Evolutionary conservation across 1,139 yeast genomes (phyloP), one percentile per base, ranked within the genome.

Genomic region (Pichia sp.): DNA sequence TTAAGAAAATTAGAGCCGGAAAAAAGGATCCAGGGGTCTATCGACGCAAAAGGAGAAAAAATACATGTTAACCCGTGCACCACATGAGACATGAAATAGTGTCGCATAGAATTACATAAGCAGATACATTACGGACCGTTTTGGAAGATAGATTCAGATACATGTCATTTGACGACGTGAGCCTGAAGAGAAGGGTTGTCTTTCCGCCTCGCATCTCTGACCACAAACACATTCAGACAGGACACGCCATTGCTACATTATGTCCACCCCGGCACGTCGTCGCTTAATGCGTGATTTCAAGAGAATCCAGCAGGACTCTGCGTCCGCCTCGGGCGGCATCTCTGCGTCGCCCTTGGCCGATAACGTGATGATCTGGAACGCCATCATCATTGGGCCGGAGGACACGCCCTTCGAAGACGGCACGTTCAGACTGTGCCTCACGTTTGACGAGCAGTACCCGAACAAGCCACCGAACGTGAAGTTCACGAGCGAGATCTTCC

Each of bases 361-460:
- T 68, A 93, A 93, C 66, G 98, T 93, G 55, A 91, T 93, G 97
- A 81, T 88, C 51, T 93, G 99, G 95, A 93, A 95, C 70, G 99
- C 98, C 0, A 96, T 93, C 58, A 93, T 93, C 58, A 92, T 93
- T 58, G 99, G 99, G 0, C 99, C 99, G 1, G 85, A 93, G 38
- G 98, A 92, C 60, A 93, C 99, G 1, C 98, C 99, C 3, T 93
- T 90, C 68, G 99, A 93, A 71, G 99, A 93, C 67, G 99, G 99
- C 17, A 93, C 99, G 0, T 95, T 93, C 73, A 80, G 96, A 55
- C 78, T 93, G 58, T 78, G 85, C 55, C 74, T 95, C 61, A 95
- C 89, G 65, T 93, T 93, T 70, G 97, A 92, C 68, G 99, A 93
- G 73, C 97, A 91, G 68, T 93, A 93, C 67, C 99, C 99, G 6